Conservation (phyloP, 495 filamentous ascomycete species). For the Tuber microsphaerosporum region DNA sequence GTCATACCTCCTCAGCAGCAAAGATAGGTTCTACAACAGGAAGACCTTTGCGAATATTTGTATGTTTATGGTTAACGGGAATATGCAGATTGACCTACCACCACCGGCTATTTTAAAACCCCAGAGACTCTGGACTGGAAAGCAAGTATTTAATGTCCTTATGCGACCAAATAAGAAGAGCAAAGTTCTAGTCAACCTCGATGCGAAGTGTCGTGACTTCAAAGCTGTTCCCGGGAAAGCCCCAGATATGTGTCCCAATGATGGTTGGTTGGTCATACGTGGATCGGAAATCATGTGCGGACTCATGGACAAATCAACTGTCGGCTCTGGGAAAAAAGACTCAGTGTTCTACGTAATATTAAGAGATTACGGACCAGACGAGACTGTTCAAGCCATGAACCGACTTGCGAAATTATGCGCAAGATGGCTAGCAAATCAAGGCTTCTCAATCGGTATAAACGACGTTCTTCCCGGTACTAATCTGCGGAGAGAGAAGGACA, state of each 20-base stretch:
- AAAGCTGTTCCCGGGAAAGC: constrained; percentile 50
- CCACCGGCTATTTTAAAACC: constrained; percentile 80
- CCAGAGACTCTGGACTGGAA: constrained; percentile 87
- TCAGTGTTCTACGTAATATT: constrained; percentile 95
- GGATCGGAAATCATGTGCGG: constrained; percentile 99
- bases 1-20: constrained; percentile 81
- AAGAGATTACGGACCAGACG: constrained; percentile 83
- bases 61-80: constrained; percentile 83
- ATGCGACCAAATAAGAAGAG: constrained; percentile 83
- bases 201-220: constrained; percentile 83
- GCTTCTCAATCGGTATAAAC: constrained; percentile 92
- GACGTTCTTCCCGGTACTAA: constrained; percentile 76
- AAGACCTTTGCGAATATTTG: constrained; percentile 80
- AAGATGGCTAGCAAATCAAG: constrained; percentile 76
- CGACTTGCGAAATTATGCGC: constrained; percentile 84
- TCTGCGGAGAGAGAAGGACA: constrained; percentile 62
- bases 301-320: constrained; percentile 92
- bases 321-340: constrained; percentile 94
- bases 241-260: constrained; percentile 74
- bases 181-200: constrained; percentile 78
- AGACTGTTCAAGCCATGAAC: constrained; percentile 88
- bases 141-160: constrained; percentile 91
- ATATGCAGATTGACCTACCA: constrained; percentile 73
- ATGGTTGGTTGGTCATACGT: constrained; percentile 81
- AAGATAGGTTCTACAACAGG: constrained; percentile 86